Base-by-base conservation (phyloP, 257 asterid species). In the Leonotis leonurus region DNA sequence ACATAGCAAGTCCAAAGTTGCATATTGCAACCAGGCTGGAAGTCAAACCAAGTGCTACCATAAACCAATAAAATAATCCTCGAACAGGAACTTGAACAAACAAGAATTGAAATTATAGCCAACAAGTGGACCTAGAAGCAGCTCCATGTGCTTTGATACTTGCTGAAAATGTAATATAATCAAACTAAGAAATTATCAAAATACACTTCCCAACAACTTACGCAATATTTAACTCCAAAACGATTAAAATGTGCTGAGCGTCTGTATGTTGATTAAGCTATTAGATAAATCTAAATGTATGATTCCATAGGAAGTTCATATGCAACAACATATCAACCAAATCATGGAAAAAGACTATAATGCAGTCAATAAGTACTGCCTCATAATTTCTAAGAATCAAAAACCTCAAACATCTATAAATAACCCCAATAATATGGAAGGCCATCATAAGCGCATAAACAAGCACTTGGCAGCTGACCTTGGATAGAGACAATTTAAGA, bases 401-500 rank as follows among this genome's bases (percentile, higher is more conserved):
- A 40, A 64, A 12, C 65, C 45, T 56, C 50, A 60, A 71, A 59
- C 12, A 52, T 52, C 58, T 68, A 22, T 58, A 67, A 73, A 56
- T 53, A 69, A 71, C 64, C 71, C 76, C 77, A 73, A 56, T 22
- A 79, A 75, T 66, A 83, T 56, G 73, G 71, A 77, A 72, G 77
- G 79, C 69, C 92, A 67, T 67, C 70, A 69, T 78, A 86, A 74
- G 80, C 76, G 69, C 86, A 80, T 75, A 83, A 81, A 80, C 88
- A 85, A 89, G 84, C 97, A 81, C 95, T 80, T 73, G 75, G 82
- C 88, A 77, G 95, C 97, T 89, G 88, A 82, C 89, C 89, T 82
- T 72, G 67, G 68, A 12, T 62, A 70, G 61, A 43, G 75, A 76
- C 59, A 78, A 76, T 73, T 64, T 68, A 68, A 78, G 78, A 70